Conservation (phyloP, 805 yeast species). For the Grigorovia humatica region DNA sequence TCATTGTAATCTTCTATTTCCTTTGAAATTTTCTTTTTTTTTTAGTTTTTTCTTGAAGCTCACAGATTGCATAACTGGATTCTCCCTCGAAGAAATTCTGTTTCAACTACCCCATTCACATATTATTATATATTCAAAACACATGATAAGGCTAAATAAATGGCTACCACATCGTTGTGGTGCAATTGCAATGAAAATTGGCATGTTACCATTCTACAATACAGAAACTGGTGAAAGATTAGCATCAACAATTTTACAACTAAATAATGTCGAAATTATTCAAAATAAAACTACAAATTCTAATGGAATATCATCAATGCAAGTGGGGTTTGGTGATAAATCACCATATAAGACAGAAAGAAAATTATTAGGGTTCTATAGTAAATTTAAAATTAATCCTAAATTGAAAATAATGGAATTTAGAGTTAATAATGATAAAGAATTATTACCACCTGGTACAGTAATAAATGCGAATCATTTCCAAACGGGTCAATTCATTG, state of each 20-base stretch:
- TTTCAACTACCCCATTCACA: too few relatives aligned
- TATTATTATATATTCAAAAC: background rate
- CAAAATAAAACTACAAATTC: slow-evolving; percentile 56
- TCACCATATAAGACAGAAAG: slow-evolving; percentile 51
- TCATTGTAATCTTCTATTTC: too few relatives aligned
- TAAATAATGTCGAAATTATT: slow-evolving; percentile 80
- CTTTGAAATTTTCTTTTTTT: too few relatives aligned
- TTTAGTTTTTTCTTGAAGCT: too few relatives aligned
- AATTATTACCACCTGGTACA: slow-evolving; percentile 68
- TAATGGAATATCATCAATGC: slow-evolving; percentile 78
- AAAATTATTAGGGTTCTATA: slow-evolving; percentile 63
- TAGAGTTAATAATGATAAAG: slow-evolving; percentile 55
- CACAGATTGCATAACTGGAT: too few relatives aligned
- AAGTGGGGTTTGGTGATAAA: slow-evolving; percentile 74
- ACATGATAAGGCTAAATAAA: slow-evolving; percentile 28
- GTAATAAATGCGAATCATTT: slow-evolving; percentile 77
- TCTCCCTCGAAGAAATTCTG: too few relatives aligned
- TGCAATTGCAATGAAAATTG: slow-evolving; percentile 69
- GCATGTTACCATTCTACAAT: slow-evolving; percentile 81
- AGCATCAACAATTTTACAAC: slow-evolving; percentile 82
- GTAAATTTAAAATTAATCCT: slow-evolving; percentile 74
- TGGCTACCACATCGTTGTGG: slow-evolving; percentile 75
- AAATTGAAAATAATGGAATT: slow-evolving; percentile 69
- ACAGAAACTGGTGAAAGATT: slow-evolving; percentile 51
- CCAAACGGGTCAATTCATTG: slow-evolving; percentile 73